Base-by-base conservation (phyloP, 129 eudicot species). In the Dittrichia graveolens region DNA sequence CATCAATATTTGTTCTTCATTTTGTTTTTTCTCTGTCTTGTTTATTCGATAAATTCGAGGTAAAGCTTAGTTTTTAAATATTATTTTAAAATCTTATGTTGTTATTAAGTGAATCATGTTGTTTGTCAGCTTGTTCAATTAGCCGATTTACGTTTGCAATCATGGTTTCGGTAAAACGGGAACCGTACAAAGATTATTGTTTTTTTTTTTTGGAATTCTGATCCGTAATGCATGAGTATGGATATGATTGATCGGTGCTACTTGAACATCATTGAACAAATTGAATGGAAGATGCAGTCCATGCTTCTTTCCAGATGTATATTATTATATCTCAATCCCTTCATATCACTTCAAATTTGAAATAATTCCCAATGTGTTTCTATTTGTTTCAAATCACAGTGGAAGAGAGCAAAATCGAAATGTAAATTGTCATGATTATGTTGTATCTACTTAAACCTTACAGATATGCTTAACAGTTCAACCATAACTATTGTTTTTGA, bases 41-140 rank as follows among this genome's bases (percentile, higher is more conserved):
- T 34, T 39, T 39, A 12, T 57, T 43, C 69, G 44, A 67, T 67
- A 46, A 39, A 2, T 49, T 76, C 74, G 35, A 57, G 74, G 80
- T 67, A 68, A 75, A 56, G 12, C 4, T 59, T 9, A 7, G 40
- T 9, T 12, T 52, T 19, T 37, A 7, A 14, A 8, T 53, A 39
- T 63, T 41, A 16, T 39, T 45, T 24, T 35, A 10, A 49, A 62
- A 54, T 18, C 11, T 49, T 50, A 49, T 9, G 38, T 5, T 41
- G 38, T 35, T 47, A 18, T 48, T 3, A 15, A n/a, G 10, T 61
- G 34, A 49, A 13, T 39, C 24, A 18, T 11, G 16, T 24, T 31
- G 66, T 45, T 43, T 5, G 6, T 48, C 45, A 15, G 48, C 38
- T 38, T 71, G 14, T 43, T 44, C 45, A 45, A 72, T 44, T 74